Base-by-base conservation (phyloP, 2,329 filamentous ascomycete genomes). In the Calonectria crousiana region DNA sequence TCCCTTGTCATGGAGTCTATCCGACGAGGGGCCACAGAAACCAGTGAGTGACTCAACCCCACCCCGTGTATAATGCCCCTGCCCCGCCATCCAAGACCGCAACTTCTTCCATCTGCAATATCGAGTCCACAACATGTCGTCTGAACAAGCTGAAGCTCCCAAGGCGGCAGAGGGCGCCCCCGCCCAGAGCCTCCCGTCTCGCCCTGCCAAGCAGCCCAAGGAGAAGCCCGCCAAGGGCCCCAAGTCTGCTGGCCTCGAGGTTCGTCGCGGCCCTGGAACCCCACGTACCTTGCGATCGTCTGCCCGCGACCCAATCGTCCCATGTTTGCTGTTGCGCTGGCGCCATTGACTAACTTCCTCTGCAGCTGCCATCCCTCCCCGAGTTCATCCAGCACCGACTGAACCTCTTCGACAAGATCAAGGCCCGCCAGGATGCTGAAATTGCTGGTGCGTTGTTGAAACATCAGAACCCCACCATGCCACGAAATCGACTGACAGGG, bases 371-470 rank as follows among this genome's bases (percentile, higher is more conserved):
- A 86, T 82, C 85, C 83, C 79, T 89, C 86, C 94, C 96, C 71
- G 92, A 93, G 74, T 98, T 94, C 85, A 92, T 98, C 76, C 89
- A 96, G 82, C 92, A 95, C 85, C 93, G 97, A 76, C 93, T 98
- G 81, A 91, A 94, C 68, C 88, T 98, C 65, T 98, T 98, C 87
- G 94, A 98, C 84, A 92, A 93, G 84, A 89, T 98, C 78, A 97
- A 97, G 90, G 93, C 94, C 78, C 91, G 94, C 84, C 92, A 95
- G 82, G 93, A 97, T 79, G 93, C 93, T 73, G 95, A 97, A 83
- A 87, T 95, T 77, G 84, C 84, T 78, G 84, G 84, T 86, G 78
- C 72, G 84, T 84, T 64, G 67, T 13, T 69, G 36, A 74, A 71
- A 74, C 52, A 38, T 14, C 56, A 32, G 28, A 36, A 32, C 56